Percentiles rank a stretch among this genome's conserved stretches.
Evolutionary conservation across 805 yeast genomes (phyloP).

Genomic region (Yamadazyma phyllophila): DNA sequence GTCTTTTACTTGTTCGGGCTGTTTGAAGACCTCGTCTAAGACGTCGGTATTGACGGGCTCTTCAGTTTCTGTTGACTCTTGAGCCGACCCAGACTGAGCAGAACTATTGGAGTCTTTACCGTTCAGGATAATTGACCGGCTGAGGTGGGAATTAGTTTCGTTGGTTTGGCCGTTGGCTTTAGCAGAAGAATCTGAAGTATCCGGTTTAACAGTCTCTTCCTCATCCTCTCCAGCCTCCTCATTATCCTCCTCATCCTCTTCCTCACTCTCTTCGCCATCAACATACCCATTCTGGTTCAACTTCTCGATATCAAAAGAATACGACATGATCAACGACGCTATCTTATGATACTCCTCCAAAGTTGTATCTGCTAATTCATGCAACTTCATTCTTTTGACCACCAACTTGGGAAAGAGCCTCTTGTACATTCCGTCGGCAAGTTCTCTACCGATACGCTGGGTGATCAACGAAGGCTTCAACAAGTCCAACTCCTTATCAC

Average conservation of each 20-base stretch:
- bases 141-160: too few relatives aligned
- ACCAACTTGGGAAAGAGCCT: conserved; percentile 43
- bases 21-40: neutral
- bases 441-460: conserved; percentile 65
- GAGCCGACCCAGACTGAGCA: too few relatives aligned
- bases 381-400: conserved; percentile 24
- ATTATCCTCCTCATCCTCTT: conserved; percentile 14
- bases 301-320: conserved; percentile 80
- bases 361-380: conserved; percentile 31
- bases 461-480: conserved; percentile 71
- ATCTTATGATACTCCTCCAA: conserved; percentile 63
- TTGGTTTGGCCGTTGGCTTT: too few relatives aligned
- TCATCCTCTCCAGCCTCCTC: neutral
- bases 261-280: conserved; percentile 21
- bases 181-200: neutral
- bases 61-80: conserved; percentile 17
- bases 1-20: neutral
- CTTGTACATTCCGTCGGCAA: conserved; percentile 60
- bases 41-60: conserved; percentile 10
- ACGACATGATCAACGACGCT: conserved; percentile 83
- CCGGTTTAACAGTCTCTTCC: neutral
- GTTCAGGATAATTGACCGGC: too few relatives aligned
- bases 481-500: conserved; percentile 49
- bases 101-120: too few relatives aligned
- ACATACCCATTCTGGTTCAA: conserved; percentile 19